Conservation (phyloP, 176 grass and related monocot species). For the Cocos nucifera region DNA sequence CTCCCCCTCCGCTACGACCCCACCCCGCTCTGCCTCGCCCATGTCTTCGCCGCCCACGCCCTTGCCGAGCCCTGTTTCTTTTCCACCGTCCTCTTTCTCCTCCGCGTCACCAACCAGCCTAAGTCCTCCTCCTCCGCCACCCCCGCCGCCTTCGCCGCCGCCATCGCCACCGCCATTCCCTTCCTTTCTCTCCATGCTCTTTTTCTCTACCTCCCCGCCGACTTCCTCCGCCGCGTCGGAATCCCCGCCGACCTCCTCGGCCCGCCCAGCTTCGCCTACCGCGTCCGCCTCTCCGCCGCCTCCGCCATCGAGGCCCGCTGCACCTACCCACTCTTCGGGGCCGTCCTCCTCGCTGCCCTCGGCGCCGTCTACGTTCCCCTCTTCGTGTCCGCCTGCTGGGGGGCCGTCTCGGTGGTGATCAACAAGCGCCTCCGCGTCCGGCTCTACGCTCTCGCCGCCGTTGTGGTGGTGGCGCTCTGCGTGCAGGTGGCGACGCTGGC, state of each 20-base stretch:
- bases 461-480: slow-evolving; percentile 17
- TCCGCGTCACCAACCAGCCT: slow-evolving; percentile 13
- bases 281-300: no score
- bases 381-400: slow-evolving; percentile 30
- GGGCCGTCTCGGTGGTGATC: slow-evolving; percentile 29
- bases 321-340: slow-evolving; percentile 31
- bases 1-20: slow-evolving; percentile 21
- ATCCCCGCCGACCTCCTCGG: slow-evolving; percentile 7
- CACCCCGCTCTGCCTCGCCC: slow-evolving; percentile 14
- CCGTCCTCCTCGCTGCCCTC: slow-evolving; percentile 23
- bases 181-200: slow-evolving; percentile 21
- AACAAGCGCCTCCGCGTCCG: slow-evolving; percentile 25
- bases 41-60: slow-evolving; percentile 32
- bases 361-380: slow-evolving; percentile 26
- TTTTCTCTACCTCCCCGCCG: slow-evolving; percentile 9
- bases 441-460: slow-evolving; percentile 22
- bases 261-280: slow-evolving; percentile 1
- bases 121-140: not conserved
- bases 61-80: slow-evolving; percentile 35
- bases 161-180: slow-evolving; percentile 25
- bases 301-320: not conserved
- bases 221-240: slow-evolving; percentile 2
- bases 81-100: slow-evolving; percentile 23
- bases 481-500: slow-evolving; percentile 30
- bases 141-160: not conserved